A percentile compares a stretch with the other conserved stretches of the same genome.
Conservation (phyloP, 257 asterid species). For the Capsicum pubescens region DNA sequence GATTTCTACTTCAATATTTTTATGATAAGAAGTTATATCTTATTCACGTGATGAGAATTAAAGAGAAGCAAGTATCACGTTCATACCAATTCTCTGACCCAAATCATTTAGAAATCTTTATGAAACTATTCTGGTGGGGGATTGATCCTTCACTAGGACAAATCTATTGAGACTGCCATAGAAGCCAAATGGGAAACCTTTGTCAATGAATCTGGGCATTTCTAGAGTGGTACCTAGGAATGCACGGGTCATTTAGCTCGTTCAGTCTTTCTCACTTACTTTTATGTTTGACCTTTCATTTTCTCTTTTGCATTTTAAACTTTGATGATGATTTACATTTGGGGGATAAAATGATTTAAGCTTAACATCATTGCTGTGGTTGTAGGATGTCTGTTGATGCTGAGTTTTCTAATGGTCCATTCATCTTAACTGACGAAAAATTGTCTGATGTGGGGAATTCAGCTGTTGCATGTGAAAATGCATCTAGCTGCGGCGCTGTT, state of each 20-base stretch:
- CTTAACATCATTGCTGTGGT: conserved; percentile 24
- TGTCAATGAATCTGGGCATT: background rate
- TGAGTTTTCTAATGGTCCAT: conserved; percentile 20
- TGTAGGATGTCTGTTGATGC: conserved; percentile 31
- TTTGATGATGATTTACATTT: background rate
- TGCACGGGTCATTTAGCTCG: conserved; percentile 6
- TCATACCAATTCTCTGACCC: background rate
- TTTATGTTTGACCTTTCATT: background rate
- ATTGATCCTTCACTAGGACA: background rate
- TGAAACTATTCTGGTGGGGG: conserved; percentile 3
- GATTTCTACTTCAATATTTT: background rate
- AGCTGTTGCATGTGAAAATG: conserved; percentile 9
- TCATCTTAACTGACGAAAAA: background rate
- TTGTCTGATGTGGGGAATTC: background rate
- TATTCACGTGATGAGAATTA: background rate
- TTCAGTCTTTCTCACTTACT: background rate
- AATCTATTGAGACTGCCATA: background rate
- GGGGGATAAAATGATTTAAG: conserved; percentile 15
- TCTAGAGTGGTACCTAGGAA: background rate
- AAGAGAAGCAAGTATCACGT: background rate
- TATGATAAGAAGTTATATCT: background rate
- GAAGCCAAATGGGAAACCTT: conserved; percentile 10
- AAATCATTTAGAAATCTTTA: background rate
- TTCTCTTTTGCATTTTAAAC: conserved; percentile 1
- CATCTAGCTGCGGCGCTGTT: background rate